Percentiles rank a stretch among this genome's conserved stretches.
phyloP scores from a whole-genome alignment of 2,329 filamentous ascomycete genomes.

The Septoria linicola region DNA sequence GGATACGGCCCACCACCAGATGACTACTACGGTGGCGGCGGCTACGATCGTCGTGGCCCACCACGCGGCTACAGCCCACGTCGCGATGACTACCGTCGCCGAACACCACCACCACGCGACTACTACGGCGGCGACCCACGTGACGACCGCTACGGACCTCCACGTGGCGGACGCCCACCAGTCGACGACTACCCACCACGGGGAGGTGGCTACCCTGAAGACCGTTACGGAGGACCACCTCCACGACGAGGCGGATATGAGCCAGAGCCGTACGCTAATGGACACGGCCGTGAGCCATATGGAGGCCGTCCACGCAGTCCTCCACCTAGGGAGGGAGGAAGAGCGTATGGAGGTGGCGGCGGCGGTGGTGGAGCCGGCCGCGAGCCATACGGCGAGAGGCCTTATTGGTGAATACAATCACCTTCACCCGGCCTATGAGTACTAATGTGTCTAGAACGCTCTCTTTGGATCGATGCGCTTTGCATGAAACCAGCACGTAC shows the following conservation, averaged over 20 bases:
- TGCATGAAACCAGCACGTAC: constrained; percentile 18
- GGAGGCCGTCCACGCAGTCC: constrained; percentile 48
- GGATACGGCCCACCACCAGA: constrained; percentile 64
- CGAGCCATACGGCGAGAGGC: constrained; percentile 28
- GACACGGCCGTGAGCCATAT: constrained; percentile 54
- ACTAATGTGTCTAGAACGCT: constrained; percentile 20
- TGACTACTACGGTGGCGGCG: constrained; percentile 52
- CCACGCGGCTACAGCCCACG: constrained; percentile 82
- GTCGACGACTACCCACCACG: constrained; percentile 73
- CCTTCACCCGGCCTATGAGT: constrained; percentile 20
- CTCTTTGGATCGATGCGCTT: constrained; percentile 9
- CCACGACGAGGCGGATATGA: constrained; percentile 50
- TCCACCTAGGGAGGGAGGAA: constrained; percentile 43
- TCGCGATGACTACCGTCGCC: constrained; percentile 80
- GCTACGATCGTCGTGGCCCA: constrained; percentile 76
- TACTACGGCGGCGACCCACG: constrained; percentile 84
- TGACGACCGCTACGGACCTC: constrained; percentile 64
- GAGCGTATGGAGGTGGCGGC: constrained; percentile 31
- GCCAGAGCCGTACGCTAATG: constrained; percentile 60
- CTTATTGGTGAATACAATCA: constrained; percentile 35
- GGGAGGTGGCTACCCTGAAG: constrained; percentile 62
- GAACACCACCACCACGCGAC: constrained; percentile 64
- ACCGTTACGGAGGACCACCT: constrained; percentile 61
- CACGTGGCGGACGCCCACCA: constrained; percentile 64
- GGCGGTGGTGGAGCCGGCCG: constrained; percentile 4